Conservation (phyloP, 1,284 basidiomycete species). For the Ustilago sp. region DNA sequence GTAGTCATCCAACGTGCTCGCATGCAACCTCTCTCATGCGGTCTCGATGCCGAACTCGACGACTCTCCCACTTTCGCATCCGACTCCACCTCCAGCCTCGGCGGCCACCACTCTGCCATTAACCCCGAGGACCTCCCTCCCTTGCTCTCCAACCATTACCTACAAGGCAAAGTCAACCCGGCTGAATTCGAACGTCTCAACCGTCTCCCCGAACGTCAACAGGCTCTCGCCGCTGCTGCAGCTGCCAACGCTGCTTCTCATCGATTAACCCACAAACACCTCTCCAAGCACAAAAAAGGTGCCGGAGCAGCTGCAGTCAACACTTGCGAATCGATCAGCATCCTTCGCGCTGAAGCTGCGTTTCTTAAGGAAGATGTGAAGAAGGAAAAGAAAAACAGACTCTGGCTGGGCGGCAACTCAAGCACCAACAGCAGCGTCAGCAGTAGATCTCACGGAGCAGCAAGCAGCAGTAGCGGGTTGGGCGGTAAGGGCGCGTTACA, state of each 20-base stretch:
- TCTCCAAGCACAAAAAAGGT: slow-evolving; percentile 32
- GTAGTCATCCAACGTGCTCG: slow-evolving; percentile 36
- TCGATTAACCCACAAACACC: slow-evolving; percentile 26
- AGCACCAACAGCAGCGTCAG: slow-evolving; percentile 22
- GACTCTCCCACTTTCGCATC: slow-evolving; percentile 7
- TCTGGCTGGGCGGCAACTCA: slow-evolving; percentile 11
- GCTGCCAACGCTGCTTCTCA: slow-evolving; percentile 17
- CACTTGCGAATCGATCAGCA: slow-evolving; percentile 49
- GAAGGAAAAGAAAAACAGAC: slow-evolving; percentile 23
- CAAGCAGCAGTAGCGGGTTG: slow-evolving; percentile 3
- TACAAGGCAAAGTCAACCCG: slow-evolving; percentile 32
- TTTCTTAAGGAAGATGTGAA: slow-evolving; percentile 35
- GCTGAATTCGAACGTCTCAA: slow-evolving; percentile 37
- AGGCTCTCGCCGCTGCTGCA: slow-evolving; percentile 20
- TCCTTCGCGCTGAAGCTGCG: slow-evolving; percentile 42
- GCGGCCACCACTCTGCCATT: not conserved
- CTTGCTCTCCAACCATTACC: slow-evolving; percentile 43
- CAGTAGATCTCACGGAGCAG: slow-evolving; percentile 2
- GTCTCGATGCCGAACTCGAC: slow-evolving; percentile 41
- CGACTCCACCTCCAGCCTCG: slow-evolving; percentile 7
- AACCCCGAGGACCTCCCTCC: slow-evolving; percentile 44
- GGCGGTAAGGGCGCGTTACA: not conserved
- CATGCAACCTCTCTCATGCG: slow-evolving; percentile 19
- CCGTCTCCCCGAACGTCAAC: slow-evolving; percentile 31
- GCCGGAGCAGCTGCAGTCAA: not conserved